These are phyloP conservation scores for Lichtheimia ramosa DNA, from an alignment of 371 early-diverging fungal genomes.

Conservation along the genomic window DNA sequence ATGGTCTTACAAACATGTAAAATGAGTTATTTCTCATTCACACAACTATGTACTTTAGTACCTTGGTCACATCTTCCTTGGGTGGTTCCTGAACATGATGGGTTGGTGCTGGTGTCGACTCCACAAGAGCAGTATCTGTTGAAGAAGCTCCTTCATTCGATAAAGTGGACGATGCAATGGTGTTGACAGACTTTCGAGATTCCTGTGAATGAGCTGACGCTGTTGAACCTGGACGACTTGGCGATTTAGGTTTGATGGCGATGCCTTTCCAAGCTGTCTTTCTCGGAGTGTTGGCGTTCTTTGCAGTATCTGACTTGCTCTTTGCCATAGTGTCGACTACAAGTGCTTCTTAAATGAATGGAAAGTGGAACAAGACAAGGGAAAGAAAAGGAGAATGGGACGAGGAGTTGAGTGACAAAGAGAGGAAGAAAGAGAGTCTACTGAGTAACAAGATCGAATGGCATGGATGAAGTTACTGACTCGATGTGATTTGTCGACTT, in stretches of 20 bases:
- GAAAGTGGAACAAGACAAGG: not conserved
- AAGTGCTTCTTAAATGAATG: not conserved
- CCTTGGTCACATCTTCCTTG: slow-evolving; percentile 1
- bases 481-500: too few species aligned
- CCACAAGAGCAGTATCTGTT: too few species aligned
- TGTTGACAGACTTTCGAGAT: slow-evolving; percentile 10
- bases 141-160: slow-evolving; percentile 5
- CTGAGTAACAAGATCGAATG: too few species aligned
- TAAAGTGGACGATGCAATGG: slow-evolving; percentile 1
- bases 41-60: not conserved
- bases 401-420: too few species aligned
- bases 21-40: not conserved
- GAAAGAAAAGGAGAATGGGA: not conserved
- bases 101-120: too few species aligned
- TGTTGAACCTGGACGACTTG: slow-evolving; percentile 13
- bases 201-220: slow-evolving; percentile 16
- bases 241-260: slow-evolving; percentile 10
- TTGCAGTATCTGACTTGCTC: not conserved
- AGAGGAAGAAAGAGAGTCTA: too few species aligned
- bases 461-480: too few species aligned
- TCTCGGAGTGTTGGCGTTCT: slow-evolving; percentile 3
- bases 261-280: slow-evolving; percentile 22
- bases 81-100: too few species aligned
- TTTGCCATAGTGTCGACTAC: slow-evolving; percentile 5
- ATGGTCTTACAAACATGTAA: not conserved